phyloP scores from a whole-genome alignment of 2,329 filamentous ascomycete species.

The Periconia sp. region DNA sequence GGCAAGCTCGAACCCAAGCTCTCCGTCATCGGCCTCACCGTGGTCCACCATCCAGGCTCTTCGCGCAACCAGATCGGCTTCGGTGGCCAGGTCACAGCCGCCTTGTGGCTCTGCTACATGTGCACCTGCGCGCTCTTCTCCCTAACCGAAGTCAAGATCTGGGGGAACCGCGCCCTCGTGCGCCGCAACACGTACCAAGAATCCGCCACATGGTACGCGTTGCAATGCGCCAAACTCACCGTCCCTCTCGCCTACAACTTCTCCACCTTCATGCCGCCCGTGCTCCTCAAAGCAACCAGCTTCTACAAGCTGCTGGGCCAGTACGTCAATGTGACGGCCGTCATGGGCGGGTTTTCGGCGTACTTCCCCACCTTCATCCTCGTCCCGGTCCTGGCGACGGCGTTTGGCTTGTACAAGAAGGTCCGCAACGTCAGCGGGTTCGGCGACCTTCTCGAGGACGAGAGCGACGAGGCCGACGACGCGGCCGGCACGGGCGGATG shows the following conservation, averaged over 20 bases:
- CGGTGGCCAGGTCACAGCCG: conserved; percentile 79
- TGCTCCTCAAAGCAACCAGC: conserved; percentile 73
- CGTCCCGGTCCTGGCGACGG: conserved; percentile 78
- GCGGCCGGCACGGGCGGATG: conserved; percentile 79
- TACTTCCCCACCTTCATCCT: conserved; percentile 88
- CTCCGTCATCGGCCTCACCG: conserved; percentile 68
- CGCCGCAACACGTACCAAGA: conserved; percentile 89
- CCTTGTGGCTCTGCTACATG: conserved; percentile 95
- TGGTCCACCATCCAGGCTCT: conserved; percentile 74
- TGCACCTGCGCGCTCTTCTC: conserved; percentile 83
- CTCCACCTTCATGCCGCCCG: conserved; percentile 77
- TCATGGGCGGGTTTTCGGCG: conserved; percentile 82
- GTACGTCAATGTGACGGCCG: conserved; percentile 77
- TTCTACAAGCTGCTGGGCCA: conserved; percentile 87
- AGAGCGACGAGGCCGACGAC: conserved; percentile 63
- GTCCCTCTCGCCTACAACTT: conserved; percentile 97
- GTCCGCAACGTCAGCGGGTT: conserved; percentile 78
- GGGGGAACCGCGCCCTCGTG: conserved; percentile 90
- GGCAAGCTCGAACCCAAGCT: conserved; percentile 73
- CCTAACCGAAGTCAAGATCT: conserved; percentile 93
- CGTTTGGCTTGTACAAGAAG: conserved; percentile 87
- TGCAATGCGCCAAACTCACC: conserved; percentile 88
- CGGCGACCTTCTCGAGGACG: conserved; percentile 75
- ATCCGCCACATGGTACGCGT: conserved; percentile 92
- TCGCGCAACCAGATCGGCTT: conserved; percentile 78